Evolutionary conservation across 257 asterid species (phyloP).

Genomic region (Henckelia pumila): DNA sequence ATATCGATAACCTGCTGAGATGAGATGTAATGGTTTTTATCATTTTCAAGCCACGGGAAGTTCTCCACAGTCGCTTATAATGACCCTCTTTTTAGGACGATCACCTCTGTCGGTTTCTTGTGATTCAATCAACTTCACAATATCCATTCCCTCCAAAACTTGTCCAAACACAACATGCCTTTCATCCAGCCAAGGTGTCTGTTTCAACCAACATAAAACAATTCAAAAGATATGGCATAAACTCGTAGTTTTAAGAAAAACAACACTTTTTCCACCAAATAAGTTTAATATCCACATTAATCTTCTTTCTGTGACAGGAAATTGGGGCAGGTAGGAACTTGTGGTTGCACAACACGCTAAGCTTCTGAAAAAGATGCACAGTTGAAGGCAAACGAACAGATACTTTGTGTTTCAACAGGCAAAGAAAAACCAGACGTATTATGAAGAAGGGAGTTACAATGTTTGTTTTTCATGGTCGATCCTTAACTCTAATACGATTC

Average conservation of each 20-base stretch:
- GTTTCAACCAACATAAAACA: constrained; percentile 29
- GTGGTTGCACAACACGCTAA: neutral
- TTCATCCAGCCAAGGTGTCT: constrained; percentile 92
- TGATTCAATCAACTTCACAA: constrained; percentile 63
- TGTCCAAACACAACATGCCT: constrained; percentile 97
- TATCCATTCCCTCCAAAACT: constrained; percentile 91
- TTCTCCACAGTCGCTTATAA: constrained; percentile 84
- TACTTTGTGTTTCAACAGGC: neutral
- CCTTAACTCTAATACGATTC: neutral
- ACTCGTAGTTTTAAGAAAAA: neutral
- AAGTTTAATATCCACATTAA: neutral
- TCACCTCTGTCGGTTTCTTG: constrained; percentile 95
- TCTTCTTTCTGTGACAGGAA: neutral
- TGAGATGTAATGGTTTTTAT: neutral
- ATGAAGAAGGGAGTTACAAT: no score
- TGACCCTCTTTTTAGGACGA: constrained; percentile 79
- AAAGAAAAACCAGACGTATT: neutral
- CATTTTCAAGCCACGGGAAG: constrained; percentile 58
- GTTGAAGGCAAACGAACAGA: neutral
- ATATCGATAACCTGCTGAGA: constrained; percentile 17
- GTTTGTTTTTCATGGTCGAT: neutral
- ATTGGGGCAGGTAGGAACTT: neutral
- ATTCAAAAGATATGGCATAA: neutral
- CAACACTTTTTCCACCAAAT: neutral
- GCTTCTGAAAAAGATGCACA: no score